These are phyloP conservation scores for Pythium plurisporium DNA, from an alignment of 352 stramenopile genomes.

Conservation along the genomic window DNA sequence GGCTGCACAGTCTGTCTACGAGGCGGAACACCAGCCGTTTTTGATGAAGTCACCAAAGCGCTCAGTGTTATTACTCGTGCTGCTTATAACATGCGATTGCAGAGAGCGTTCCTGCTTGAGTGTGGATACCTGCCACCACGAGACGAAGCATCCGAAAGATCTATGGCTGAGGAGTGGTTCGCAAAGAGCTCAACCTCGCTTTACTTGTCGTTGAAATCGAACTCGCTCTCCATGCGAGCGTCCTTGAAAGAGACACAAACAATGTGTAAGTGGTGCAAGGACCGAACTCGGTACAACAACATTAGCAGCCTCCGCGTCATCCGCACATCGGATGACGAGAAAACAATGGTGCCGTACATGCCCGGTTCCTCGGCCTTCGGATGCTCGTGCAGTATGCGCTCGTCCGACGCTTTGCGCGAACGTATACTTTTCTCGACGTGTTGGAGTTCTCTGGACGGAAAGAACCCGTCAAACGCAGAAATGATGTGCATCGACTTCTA, in stretches of 20 bases:
- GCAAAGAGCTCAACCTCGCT: slow-evolving; percentile 73
- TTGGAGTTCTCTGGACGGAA: slow-evolving; percentile 75
- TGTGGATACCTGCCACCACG: slow-evolving; percentile 54
- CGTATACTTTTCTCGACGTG: slow-evolving; percentile 82
- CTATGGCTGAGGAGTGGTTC: slow-evolving; percentile 79
- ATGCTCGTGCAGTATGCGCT: slow-evolving; percentile 65
- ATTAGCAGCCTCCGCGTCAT: slow-evolving; percentile 71
- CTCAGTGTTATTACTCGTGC: slow-evolving; percentile 56
- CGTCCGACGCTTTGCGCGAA: slow-evolving; percentile 51
- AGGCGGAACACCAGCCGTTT: slow-evolving; percentile 53
- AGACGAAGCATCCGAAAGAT: slow-evolving; percentile 43
- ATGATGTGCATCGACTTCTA: slow-evolving; percentile 90
- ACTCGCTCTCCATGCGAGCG: slow-evolving; percentile 80
- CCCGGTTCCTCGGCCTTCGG: slow-evolving; percentile 15
- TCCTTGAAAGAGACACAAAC: slow-evolving; percentile 74
- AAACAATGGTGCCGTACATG: neutral
- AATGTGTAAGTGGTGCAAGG: slow-evolving; percentile 85
- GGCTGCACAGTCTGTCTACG: slow-evolving; percentile 82
- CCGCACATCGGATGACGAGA: slow-evolving; percentile 23
- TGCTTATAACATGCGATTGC: slow-evolving; percentile 80
- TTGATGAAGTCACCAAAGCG: slow-evolving; percentile 65
- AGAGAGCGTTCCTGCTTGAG: slow-evolving; percentile 51
- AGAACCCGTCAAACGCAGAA: slow-evolving; percentile 74
- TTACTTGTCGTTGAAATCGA: slow-evolving; percentile 83
- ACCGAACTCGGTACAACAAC: slow-evolving; percentile 77